Conservation (phyloP, 257 asterid genomes). For the Orobanche coerulescens region DNA sequence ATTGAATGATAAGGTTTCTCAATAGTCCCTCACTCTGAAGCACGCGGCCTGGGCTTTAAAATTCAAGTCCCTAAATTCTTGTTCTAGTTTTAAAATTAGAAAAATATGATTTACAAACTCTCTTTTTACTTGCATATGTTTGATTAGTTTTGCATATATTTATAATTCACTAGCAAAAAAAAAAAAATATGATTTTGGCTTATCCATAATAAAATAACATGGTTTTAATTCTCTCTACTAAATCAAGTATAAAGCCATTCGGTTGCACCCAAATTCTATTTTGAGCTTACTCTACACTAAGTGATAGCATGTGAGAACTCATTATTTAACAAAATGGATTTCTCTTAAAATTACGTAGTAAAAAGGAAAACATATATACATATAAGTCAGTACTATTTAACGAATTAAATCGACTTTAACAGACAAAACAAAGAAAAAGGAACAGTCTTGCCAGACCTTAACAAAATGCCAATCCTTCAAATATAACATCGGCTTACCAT, state of each 20-base stretch:
- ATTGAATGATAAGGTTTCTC: too few relatives aligned
- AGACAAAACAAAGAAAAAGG: neutral
- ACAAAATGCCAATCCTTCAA: constrained; percentile 98
- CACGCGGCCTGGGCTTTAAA: too few relatives aligned
- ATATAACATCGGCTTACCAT: constrained; percentile 44
- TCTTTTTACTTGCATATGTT: too few relatives aligned
- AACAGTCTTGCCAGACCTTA: constrained; percentile 38
- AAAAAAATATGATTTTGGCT: too few relatives aligned
- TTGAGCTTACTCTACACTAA: neutral
- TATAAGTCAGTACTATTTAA: neutral
- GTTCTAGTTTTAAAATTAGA: too few relatives aligned
- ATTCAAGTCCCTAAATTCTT: too few relatives aligned
- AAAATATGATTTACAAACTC: too few relatives aligned
- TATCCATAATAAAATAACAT: neutral
- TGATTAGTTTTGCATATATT: too few relatives aligned
- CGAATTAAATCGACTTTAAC: neutral
- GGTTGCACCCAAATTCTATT: neutral
- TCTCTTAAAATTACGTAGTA: neutral
- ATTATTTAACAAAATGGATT: too few relatives aligned
- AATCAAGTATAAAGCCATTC: neutral
- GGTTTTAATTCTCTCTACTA: neutral
- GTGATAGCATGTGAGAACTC: too few relatives aligned
- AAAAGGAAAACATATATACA: neutral
- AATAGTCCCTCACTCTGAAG: too few relatives aligned
- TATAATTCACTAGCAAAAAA: too few relatives aligned